phyloP scores from a whole-genome alignment of 2,329 filamentous ascomycete species.

The Plectosphaerella plurivora region DNA sequence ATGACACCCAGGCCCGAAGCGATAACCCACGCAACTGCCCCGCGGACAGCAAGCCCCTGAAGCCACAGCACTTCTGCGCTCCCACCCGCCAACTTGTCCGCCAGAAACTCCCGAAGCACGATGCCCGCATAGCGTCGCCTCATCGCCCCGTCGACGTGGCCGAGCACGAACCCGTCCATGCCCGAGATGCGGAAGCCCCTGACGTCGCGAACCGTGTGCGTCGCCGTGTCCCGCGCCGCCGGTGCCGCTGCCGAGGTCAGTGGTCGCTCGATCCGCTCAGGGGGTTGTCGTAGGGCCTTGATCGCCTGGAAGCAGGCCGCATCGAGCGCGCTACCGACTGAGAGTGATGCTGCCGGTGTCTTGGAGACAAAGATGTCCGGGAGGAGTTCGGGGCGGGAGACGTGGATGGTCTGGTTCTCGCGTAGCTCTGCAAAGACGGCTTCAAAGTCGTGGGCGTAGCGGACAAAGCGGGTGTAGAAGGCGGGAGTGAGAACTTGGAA shows the following conservation, averaged over 20 bases:
- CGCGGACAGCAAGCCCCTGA: conserved; percentile 25
- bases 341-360: conserved; percentile 28
- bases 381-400: conserved; percentile 51
- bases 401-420: conserved; percentile 53
- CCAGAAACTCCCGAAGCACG: conserved; percentile 37
- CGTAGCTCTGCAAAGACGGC: conserved; percentile 57
- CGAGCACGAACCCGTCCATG: conserved; percentile 46
- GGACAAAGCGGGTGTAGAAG: conserved; percentile 64
- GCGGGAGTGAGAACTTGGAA: conserved; percentile 57
- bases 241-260: conserved; percentile 29
- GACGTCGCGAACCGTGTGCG: conserved; percentile 27
- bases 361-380: conserved; percentile 35
- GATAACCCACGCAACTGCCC: conserved; percentile 25
- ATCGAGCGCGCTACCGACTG: conserved; percentile 28
- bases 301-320: conserved; percentile 39
- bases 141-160: conserved; percentile 18
- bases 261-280: conserved; percentile 33
- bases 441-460: conserved; percentile 58
- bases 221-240: conserved; percentile 4
- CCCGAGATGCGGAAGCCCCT: conserved; percentile 42
- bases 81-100: conserved; percentile 35
- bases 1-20: conserved; percentile 1
- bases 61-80: conserved; percentile 25
- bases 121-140: conserved; percentile 29
- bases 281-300: conserved; percentile 35